A percentile compares a stretch with the other conserved stretches of the same genome.
Conservation (phyloP, 371 early-diverging fungal genomes). For the Catenaria anguillulae region DNA sequence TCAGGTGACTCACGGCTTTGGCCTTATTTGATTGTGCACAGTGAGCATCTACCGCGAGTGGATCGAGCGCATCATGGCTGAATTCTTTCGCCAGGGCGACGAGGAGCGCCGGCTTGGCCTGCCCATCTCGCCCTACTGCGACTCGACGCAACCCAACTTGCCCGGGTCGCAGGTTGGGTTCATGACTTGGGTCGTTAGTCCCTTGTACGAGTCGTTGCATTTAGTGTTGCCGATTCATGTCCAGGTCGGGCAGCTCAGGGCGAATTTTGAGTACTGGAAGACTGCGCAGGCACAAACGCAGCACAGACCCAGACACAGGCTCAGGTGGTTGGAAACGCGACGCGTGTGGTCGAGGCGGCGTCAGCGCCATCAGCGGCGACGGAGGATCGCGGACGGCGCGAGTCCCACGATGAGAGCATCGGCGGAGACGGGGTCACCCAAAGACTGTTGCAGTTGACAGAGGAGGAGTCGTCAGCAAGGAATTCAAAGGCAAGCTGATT, state of each 20-base stretch:
- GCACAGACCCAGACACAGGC: too few relatives aligned
- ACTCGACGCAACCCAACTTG: conserved; percentile 22
- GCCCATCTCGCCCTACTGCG: conserved; percentile 27
- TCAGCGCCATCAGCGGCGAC: too few relatives aligned
- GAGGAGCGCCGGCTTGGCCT: conserved; percentile 25
- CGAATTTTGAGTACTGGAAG: background rate
- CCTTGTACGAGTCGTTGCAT: conserved; percentile 27
- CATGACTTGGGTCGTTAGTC: conserved; percentile 31
- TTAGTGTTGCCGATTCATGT: background rate
- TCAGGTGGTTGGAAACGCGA: too few relatives aligned
- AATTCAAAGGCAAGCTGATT: too few relatives aligned
- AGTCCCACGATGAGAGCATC: too few relatives aligned
- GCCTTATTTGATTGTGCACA: background rate
- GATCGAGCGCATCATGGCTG: conserved; percentile 23
- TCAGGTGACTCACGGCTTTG: too few relatives aligned
- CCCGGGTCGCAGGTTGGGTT: conserved; percentile 30
- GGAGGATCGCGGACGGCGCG: too few relatives aligned
- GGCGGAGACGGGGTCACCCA: too few relatives aligned
- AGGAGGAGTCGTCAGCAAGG: too few relatives aligned
- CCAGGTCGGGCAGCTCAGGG: background rate
- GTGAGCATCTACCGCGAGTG: conserved; percentile 19
- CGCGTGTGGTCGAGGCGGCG: too few relatives aligned
- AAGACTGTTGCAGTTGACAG: too few relatives aligned
- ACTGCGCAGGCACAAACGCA: background rate
- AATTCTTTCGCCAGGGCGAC: conserved; percentile 34